Conservation (phyloP, 2,329 filamentous ascomycete species). For the Neofusicoccum umdonicola region DNA sequence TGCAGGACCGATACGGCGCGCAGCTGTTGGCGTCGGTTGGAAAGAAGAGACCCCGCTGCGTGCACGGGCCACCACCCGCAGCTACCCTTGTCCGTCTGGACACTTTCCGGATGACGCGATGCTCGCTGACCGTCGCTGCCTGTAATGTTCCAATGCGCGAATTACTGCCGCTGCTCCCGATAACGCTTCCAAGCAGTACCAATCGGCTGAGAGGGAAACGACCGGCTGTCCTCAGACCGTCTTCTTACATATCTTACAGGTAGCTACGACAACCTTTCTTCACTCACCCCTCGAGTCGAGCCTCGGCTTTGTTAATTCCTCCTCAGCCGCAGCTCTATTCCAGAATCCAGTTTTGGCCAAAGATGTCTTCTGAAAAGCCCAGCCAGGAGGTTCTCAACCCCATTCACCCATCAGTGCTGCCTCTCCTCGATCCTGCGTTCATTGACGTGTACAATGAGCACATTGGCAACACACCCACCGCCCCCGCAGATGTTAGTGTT, state of each 20-base stretch:
- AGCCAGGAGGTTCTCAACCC: not conserved
- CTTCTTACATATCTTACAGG: no score
- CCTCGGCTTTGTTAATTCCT: no score
- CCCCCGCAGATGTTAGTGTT: not conserved
- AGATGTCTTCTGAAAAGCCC: not conserved
- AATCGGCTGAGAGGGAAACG: not conserved
- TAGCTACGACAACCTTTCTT: no score
- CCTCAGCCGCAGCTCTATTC: not conserved
- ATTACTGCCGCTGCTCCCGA: not conserved
- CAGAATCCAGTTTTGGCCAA: not conserved
- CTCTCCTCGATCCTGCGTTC: not conserved
- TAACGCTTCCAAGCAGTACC: not conserved
- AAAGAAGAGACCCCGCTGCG: not conserved
- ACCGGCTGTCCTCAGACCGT: no score
- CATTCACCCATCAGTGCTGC: not conserved
- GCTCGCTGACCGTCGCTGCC: no score
- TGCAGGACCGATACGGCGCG: not conserved
- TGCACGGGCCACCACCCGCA: not conserved
- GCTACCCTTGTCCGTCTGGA: not conserved
- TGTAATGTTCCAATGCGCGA: no score
- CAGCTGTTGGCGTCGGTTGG: not conserved
- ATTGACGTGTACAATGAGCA: not conserved
- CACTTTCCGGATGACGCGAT: not conserved
- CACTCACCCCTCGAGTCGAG: no score
- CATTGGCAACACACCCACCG: not conserved